Conservation (phyloP, 345 rosid genomes). For the Reutealis trisperma region DNA sequence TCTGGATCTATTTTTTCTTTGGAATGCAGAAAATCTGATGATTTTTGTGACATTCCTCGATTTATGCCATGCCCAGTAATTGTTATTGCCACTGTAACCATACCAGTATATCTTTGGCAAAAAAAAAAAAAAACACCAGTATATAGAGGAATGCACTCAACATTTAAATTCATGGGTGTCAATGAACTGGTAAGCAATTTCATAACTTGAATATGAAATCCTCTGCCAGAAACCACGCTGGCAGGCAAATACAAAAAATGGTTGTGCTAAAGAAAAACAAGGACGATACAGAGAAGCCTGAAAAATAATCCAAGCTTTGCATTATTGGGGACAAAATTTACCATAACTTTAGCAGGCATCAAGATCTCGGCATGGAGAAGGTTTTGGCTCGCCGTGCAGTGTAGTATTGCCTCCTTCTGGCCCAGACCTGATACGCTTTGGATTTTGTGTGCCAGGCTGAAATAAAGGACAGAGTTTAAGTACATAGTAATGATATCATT, state of each 20-base stretch:
- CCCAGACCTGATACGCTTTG: conserved; percentile 75
- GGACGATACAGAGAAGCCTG: conserved; percentile 25
- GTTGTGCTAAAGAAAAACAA: conserved; percentile 19
- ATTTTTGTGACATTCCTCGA: not conserved
- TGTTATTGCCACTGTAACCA: not conserved
- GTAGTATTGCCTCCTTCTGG: conserved; percentile 98
- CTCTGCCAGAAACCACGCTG: conserved; percentile 30
- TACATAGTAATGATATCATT: not conserved
- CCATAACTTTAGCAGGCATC: conserved; percentile 67
- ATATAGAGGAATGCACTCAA: not conserved
- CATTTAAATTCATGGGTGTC: not conserved
- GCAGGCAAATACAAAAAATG: conserved; percentile 25
- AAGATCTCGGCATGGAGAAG: conserved; percentile 90
- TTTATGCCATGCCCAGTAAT: not conserved
- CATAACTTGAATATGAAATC: conserved; percentile 19
- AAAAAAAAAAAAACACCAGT: no score
- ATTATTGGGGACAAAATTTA: conserved; percentile 23
- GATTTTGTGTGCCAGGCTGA: conserved; percentile 94
- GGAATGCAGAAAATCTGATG: not conserved
- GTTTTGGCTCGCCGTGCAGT: conserved; percentile 74
- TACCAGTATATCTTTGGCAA: not conserved
- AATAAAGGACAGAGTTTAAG: conserved; percentile 9
- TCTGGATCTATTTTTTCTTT: not conserved
- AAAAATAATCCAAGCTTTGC: conserved; percentile 20
- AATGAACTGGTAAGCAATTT: conserved; percentile 18